These are phyloP conservation scores for Piloderma croceum DNA, from an alignment of 768 basidiomycete species.

Conservation along the genomic window DNA sequence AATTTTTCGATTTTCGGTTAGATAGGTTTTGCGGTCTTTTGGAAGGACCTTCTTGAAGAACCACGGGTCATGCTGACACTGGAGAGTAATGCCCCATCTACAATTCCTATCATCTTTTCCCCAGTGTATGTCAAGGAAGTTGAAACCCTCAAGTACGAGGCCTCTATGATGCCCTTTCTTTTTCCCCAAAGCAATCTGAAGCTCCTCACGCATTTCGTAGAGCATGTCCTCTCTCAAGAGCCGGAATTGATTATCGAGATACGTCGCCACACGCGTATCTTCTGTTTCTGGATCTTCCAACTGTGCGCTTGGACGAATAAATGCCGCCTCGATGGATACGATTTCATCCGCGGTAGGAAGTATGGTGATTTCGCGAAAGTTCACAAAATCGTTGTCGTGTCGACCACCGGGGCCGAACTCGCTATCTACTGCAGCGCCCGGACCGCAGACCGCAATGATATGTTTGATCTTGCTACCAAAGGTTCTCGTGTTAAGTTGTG, in stretches of 20 bases:
- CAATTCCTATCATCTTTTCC: constrained; percentile 12
- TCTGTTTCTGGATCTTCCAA: constrained; percentile 26
- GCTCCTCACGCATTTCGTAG: constrained; percentile 31
- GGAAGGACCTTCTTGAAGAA: constrained; percentile 26
- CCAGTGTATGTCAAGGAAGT: constrained; percentile 31
- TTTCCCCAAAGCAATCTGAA: constrained; percentile 24
- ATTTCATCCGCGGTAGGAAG: constrained; percentile 39
- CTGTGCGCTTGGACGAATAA: constrained; percentile 25
- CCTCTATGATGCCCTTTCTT: constrained; percentile 38
- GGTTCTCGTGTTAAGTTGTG: constrained; percentile 16
- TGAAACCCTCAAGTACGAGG: constrained; percentile 32
- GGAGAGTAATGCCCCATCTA: constrained; percentile 36
- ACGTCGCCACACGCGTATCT: constrained; percentile 23
- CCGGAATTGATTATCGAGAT: constrained; percentile 42
- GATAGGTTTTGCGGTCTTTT: constrained; percentile 32
- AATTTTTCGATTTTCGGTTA: constrained; percentile 35
- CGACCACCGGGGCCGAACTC: constrained; percentile 34
- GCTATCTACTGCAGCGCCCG: constrained; percentile 8
- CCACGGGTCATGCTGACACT: constrained; percentile 31
- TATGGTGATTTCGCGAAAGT: constrained; percentile 35
- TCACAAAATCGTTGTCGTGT: constrained; percentile 39
- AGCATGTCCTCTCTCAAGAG: constrained; percentile 42
- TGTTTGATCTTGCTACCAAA: constrained; percentile 29
- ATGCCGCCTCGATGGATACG: constrained; percentile 23
- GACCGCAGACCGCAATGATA: constrained; percentile 19